Base-by-base conservation (phyloP, 78 protist genomes). In the Dictyostelium capitatum region DNA sequence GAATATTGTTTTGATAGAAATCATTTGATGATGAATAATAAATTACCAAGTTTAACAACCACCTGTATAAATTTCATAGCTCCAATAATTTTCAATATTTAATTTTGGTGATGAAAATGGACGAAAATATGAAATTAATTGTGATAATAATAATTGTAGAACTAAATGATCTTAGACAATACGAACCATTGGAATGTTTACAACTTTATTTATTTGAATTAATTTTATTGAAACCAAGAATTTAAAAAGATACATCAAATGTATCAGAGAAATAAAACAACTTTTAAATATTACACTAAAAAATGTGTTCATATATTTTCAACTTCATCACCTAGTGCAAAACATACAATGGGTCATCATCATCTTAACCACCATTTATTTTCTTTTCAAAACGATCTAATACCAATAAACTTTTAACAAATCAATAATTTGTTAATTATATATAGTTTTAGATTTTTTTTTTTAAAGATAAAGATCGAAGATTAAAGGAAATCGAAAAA, bases 101-200 rank as follows among this genome's bases (percentile, higher is more conserved):
- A 37, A n/a, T n/a, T n/a, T n/a, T n/a, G n/a, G n/a, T n/a, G n/a
- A 37, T 37, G 43, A 1, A 37, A 2, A 37, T 37, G 43, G 43
- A 3, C 43, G 6, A 37, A 37, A 37, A 2, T 37, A 37, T 37
- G 43, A 37, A 37, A 3, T 37, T 37, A 37, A 37, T 37, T 37
- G n/a, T n/a, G n/a, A n/a, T n/a, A n/a, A n/a, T n/a, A n/a, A n/a
- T n/a, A 10, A 87, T 87, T 20, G 93, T 84, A 41, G 93, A 87
- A 19, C 64, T 87, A 79, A 84, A 84, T 47, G 93, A 87, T 77
- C 67, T 87, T 0, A 87, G 84, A 87, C 93, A 87, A 78, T 46
- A 17, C 37, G 93, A 78, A 64, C 85, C 93, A 15, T 46, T 20
- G 12, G 93, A 87, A 87, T 87, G 93, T 51, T 11, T 87, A 6